These are phyloP conservation scores for Ensete ventricosum DNA, from an alignment of 176 grass and related monocot genomes.

Conservation along the genomic window DNA sequence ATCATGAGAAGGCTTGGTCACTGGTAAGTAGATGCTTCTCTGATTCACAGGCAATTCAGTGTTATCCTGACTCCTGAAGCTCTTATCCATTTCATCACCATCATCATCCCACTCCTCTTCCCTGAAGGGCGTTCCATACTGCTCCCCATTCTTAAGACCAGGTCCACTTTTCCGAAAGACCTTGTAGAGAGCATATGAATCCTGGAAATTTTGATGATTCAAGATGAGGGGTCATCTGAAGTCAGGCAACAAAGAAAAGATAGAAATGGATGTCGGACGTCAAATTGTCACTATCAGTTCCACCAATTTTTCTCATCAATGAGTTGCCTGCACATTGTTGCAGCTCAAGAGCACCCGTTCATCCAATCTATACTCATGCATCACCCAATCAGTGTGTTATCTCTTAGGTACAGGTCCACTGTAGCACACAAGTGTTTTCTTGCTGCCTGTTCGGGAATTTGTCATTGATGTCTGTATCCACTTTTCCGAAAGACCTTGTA, in stretches of 20 bases:
- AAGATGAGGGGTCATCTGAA: no score
- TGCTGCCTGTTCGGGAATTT: conserved; percentile 30
- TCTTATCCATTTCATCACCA: conserved; percentile 25
- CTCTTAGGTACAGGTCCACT: conserved; percentile 73
- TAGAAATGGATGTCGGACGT: no score
- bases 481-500: conserved; percentile 91
- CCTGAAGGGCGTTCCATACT: conserved; percentile 74
- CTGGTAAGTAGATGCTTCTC: not conserved
- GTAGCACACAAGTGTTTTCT: conserved; percentile 76
- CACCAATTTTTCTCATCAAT: not conserved
- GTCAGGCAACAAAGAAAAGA: no score
- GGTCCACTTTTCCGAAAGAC: conserved; percentile 73
- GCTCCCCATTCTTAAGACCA: conserved; percentile 82
- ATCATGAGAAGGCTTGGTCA: not conserved
- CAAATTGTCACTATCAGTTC: no score
- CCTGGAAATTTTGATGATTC: conserved; percentile 20
- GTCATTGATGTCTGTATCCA: conserved; percentile 2
- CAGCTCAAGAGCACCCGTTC: conserved; percentile 27
- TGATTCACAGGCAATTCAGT: not conserved
- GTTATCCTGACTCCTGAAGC: not conserved
- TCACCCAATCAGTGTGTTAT: conserved; percentile 77
- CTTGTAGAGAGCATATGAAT: conserved; percentile 70
- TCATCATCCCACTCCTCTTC: conserved; percentile 74
- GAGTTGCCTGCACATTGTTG: conserved; percentile 17
- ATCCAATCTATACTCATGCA: conserved; percentile 36